A percentile compares a stretch with the other conserved stretches of the same genome.
phyloP scores from a whole-genome alignment of 1,284 basidiomycete genomes.

The Cystobasidium pallidum region DNA sequence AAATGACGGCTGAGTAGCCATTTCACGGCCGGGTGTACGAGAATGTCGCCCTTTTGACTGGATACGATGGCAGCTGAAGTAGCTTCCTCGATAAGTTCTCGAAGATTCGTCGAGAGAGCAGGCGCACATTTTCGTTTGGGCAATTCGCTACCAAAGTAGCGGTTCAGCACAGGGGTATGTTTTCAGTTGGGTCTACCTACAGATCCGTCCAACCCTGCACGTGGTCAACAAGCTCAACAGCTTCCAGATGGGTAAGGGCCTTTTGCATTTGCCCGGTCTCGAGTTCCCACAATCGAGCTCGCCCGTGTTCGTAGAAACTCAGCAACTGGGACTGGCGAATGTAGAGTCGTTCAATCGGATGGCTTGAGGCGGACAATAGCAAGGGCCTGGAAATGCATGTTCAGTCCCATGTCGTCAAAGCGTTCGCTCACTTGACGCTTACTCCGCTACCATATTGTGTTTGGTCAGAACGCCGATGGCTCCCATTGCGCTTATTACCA shows the following conservation, averaged over 20 bases:
- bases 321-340: constrained; percentile 63
- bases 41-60: not conserved
- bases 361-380: constrained; percentile 1
- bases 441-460: constrained; percentile 1
- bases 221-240: constrained; percentile 70
- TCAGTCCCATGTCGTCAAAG: not conserved
- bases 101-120: constrained; percentile 6
- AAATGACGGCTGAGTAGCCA: constrained; percentile 36
- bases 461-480: constrained; percentile 10
- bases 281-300: constrained; percentile 86
- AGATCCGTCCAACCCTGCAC: constrained; percentile 69
- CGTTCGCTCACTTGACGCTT: not conserved
- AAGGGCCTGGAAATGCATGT: constrained; percentile 2
- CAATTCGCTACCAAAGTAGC: not conserved
- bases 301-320: constrained; percentile 73
- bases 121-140: constrained; percentile 13
- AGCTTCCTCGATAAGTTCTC: not conserved
- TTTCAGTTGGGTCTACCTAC: constrained; percentile 59
- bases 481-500: constrained; percentile 13
- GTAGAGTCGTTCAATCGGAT: constrained; percentile 24
- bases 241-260: constrained; percentile 75
- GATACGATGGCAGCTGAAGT: constrained; percentile 5
- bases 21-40: not conserved
- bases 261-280: constrained; percentile 81
- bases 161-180: not conserved